Conservation (phyloP, 2,329 filamentous ascomycete species). For the Colletotrichum sublineola region DNA sequence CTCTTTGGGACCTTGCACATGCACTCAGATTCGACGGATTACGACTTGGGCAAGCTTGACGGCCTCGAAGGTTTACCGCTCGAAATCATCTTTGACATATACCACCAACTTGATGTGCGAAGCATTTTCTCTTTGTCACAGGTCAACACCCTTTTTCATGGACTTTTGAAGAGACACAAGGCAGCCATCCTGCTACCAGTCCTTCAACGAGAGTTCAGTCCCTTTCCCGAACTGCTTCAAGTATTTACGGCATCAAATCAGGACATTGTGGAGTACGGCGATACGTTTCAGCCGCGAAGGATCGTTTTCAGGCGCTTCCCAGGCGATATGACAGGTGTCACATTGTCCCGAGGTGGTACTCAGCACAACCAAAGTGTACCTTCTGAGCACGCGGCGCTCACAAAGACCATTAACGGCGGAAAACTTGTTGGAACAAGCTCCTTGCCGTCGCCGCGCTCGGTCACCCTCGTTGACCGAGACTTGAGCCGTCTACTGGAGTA, state of each 20-base stretch:
- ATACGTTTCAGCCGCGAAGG: slow-evolving; percentile 55
- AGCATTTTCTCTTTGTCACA: slow-evolving; percentile 57
- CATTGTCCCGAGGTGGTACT: slow-evolving; percentile 37
- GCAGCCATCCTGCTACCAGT: slow-evolving; percentile 58
- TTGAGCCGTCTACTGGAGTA: slow-evolving; percentile 51
- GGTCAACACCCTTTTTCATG: slow-evolving; percentile 54
- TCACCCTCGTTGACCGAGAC: slow-evolving; percentile 52
- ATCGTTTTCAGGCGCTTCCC: slow-evolving; percentile 55
- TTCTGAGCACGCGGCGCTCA: slow-evolving; percentile 10
- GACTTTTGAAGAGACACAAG: slow-evolving; percentile 58
- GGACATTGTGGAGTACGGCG: slow-evolving; percentile 51
- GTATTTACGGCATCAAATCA: slow-evolving; percentile 58
- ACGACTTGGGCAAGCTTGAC: slow-evolving; percentile 24
- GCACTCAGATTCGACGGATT: neutral
- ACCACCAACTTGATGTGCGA: slow-evolving; percentile 58
- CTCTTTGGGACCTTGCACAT: slow-evolving; percentile 9
- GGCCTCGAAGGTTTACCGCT: slow-evolving; percentile 54
- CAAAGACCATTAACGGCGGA: slow-evolving; percentile 2
- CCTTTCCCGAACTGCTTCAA: slow-evolving; percentile 61
- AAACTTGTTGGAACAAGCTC: slow-evolving; percentile 1
- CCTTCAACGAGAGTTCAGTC: slow-evolving; percentile 58
- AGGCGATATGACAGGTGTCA: slow-evolving; percentile 49
- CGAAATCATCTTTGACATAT: slow-evolving; percentile 64
- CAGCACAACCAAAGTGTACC: neutral
- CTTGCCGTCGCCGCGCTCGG: slow-evolving; percentile 43